Conservation (phyloP, 2,329 filamentous ascomycete species). For the Hymenoscyphus linearis region DNA sequence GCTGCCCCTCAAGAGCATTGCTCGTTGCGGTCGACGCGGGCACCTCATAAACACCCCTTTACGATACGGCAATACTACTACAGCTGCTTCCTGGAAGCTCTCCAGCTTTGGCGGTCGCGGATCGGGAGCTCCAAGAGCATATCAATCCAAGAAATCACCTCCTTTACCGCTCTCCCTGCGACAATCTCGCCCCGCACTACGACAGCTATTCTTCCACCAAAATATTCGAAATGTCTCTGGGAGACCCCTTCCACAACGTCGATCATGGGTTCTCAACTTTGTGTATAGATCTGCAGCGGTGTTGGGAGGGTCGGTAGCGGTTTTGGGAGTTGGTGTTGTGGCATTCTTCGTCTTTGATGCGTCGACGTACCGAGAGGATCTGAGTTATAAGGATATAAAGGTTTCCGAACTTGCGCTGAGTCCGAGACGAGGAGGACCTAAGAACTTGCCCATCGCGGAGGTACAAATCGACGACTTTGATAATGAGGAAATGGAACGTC, state of each 20-base stretch:
- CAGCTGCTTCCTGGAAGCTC: neutral
- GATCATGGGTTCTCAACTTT: constrained; percentile 49
- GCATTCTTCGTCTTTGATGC: constrained; percentile 94
- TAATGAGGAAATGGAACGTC: constrained; percentile 57
- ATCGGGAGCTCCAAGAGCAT: constrained; percentile 3
- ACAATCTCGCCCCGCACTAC: constrained; percentile 9
- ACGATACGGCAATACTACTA: constrained; percentile 6
- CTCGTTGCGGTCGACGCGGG: constrained; percentile 10
- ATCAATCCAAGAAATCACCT: constrained; percentile 5
- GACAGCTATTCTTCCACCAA: constrained; percentile 12
- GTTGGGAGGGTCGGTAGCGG: constrained; percentile 69
- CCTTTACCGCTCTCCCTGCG: neutral
- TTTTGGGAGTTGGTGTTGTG: constrained; percentile 64
- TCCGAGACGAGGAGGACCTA: constrained; percentile 79
- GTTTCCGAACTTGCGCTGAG: constrained; percentile 81
- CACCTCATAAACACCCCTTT: constrained; percentile 1
- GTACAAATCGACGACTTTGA: constrained; percentile 87
- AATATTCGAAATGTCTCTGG: constrained; percentile 40
- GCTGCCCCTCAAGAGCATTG: constrained; percentile 15
- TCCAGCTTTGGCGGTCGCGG: neutral
- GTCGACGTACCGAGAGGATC: constrained; percentile 75
- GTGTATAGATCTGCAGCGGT: constrained; percentile 65
- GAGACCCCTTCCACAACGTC: constrained; percentile 44
- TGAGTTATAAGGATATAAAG: constrained; percentile 63
- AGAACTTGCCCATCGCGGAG: constrained; percentile 90